These are phyloP conservation scores for Rhizoclosmatium sp. DNA, from an alignment of 192 early-diverging fungal genomes.

Conservation along the genomic window DNA sequence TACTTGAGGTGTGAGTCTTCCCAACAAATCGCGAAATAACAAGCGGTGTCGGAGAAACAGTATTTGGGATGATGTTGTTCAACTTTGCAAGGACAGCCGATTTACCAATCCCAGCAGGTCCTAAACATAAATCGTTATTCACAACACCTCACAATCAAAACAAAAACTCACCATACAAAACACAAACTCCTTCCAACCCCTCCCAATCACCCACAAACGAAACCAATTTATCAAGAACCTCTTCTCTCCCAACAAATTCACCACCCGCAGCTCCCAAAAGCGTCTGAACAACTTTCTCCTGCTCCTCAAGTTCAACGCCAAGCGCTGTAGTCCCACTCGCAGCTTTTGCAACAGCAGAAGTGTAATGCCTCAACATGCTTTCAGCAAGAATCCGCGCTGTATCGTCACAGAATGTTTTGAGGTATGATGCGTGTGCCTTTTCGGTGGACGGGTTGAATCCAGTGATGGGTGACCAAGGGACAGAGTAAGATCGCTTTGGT, in stretches of 20 bases:
- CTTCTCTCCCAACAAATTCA: slow-evolving; percentile 33
- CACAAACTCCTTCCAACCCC: slow-evolving; percentile 8
- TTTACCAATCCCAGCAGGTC: slow-evolving; percentile 39
- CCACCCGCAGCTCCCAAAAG: not conserved
- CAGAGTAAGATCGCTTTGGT: slow-evolving; percentile 31
- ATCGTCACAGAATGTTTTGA: slow-evolving; percentile 43
- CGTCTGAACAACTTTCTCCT: not conserved
- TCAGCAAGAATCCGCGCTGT: slow-evolving; percentile 34
- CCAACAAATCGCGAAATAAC: slow-evolving; percentile 29
- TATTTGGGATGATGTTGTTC: not conserved
- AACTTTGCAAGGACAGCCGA: slow-evolving; percentile 26
- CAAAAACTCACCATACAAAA: slow-evolving; percentile 30
- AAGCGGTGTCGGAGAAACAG: not conserved
- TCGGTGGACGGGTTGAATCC: slow-evolving; percentile 37
- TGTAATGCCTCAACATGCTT: slow-evolving; percentile 35
- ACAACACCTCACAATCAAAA: not conserved
- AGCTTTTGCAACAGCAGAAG: not conserved
- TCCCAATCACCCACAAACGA: slow-evolving; percentile 1
- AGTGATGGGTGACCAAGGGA: slow-evolving; percentile 32
- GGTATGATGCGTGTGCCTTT: slow-evolving; percentile 33
- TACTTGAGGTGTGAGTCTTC: slow-evolving; percentile 12
- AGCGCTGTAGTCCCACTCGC: not conserved
- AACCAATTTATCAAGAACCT: not conserved
- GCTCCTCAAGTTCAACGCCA: not conserved
- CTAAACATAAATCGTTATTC: slow-evolving; percentile 13